Evolutionary conservation across 441 rosid species (phyloP).

Genomic region (Jatropha podagrica): DNA sequence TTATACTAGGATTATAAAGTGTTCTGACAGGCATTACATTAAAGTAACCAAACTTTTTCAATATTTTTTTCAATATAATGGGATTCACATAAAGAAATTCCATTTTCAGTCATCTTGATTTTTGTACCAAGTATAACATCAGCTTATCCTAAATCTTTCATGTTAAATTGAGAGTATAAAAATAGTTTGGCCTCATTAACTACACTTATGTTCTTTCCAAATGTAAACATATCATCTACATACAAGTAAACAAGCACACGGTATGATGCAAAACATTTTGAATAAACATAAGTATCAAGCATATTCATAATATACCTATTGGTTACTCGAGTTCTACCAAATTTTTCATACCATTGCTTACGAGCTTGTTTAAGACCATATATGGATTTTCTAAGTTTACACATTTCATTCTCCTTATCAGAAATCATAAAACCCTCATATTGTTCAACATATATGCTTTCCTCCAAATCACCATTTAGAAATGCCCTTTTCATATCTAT

Average conservation of each 20-base stretch:
- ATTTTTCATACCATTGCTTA: neutral
- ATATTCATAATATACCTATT: neutral
- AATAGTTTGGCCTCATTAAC: neutral
- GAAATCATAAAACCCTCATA: too few species aligned
- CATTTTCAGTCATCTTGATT: neutral
- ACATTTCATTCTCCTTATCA: neutral
- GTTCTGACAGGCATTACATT: neutral
- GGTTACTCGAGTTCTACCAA: neutral
- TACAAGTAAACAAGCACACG: neutral
- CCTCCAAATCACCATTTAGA: neutral
- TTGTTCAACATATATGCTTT: neutral
- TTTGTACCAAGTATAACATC: neutral
- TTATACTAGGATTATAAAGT: neutral
- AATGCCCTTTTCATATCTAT: neutral
- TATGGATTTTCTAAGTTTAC: neutral
- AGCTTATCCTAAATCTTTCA: neutral
- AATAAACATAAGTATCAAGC: neutral
- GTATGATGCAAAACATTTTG: neutral
- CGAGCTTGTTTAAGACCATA: neutral
- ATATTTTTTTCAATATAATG: neutral
- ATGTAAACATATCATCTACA: neutral
- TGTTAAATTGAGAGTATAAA: neutral
- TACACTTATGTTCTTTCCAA: neutral
- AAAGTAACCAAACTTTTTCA: too few species aligned
- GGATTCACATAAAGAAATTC: neutral